Conservation (phyloP, 345 rosid genomes). For the Zanthoxylum bungeanum region DNA sequence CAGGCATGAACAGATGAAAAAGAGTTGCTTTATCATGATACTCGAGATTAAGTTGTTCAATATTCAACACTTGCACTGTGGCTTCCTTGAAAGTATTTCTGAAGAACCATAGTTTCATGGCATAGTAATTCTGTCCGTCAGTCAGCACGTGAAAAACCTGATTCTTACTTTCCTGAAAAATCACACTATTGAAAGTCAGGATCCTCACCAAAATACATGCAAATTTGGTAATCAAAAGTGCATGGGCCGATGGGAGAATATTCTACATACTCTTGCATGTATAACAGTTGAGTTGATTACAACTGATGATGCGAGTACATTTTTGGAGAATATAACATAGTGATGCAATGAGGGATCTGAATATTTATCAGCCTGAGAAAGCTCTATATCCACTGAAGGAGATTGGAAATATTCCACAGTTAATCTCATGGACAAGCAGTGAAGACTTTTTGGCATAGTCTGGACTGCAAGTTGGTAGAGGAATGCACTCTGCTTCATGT, state of each 20-base stretch:
- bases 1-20: constrained; percentile 52
- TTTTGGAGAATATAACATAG: constrained; percentile 70
- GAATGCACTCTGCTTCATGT: constrained; percentile 77
- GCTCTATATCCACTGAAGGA: constrained; percentile 37
- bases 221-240: constrained; percentile 9
- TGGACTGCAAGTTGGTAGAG: constrained; percentile 86
- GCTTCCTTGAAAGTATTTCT: constrained; percentile 64
- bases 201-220: constrained; percentile 13
- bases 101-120: constrained; percentile 86
- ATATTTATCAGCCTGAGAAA: constrained; percentile 43
- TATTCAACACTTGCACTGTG: constrained; percentile 61
- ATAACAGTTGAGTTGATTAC: constrained; percentile 78
- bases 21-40: constrained; percentile 38
- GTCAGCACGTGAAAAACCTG: constrained; percentile 90
- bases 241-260: constrained; percentile 12
- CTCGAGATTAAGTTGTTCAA: constrained; percentile 52
- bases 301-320: constrained; percentile 85
- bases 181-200: constrained; percentile 24
- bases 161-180: constrained; percentile 76
- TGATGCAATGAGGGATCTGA: constrained; percentile 70
- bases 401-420: constrained; percentile 85
- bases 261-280: constrained; percentile 56
- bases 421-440: constrained; percentile 85
- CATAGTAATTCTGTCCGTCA: constrained; percentile 75
- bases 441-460: constrained; percentile 93